Evolutionary conservation across 148 eudicot genomes (phyloP).

Genomic region (Rhododendron williamsianum): DNA sequence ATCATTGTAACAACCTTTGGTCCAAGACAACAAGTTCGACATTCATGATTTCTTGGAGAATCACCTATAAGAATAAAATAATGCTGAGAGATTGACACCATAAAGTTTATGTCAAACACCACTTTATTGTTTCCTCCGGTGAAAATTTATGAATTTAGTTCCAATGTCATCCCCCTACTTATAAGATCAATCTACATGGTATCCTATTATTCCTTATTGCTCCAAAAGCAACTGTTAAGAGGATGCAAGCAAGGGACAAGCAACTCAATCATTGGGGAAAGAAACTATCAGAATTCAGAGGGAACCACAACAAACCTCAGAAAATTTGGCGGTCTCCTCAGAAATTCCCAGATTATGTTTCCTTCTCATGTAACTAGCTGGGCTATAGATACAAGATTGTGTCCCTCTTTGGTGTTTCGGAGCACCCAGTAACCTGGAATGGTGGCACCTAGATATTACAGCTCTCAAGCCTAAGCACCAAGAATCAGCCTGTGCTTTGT

Average conservation of each 20-base stretch:
- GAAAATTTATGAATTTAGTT: not conserved
- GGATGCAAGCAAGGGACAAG: not conserved
- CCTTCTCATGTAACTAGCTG: conserved; percentile 31
- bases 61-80: not conserved
- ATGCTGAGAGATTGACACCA: not conserved
- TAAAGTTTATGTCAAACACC: too few relatives aligned
- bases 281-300: not conserved
- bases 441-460: conserved; percentile 24
- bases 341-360: conserved; percentile 29
- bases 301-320: conserved; percentile 20
- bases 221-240: not conserved
- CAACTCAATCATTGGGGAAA: not conserved
- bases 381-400: conserved; percentile 36
- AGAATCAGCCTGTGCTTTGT: conserved; percentile 34
- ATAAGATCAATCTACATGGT: not conserved
- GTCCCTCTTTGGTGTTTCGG: conserved; percentile 22
- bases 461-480: conserved; percentile 40
- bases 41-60: not conserved
- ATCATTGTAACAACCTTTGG: not conserved
- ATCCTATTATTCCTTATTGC: not conserved
- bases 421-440: conserved; percentile 10
- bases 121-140: not conserved
- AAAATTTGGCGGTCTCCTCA: conserved; percentile 16
- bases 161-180: not conserved
- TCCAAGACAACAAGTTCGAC: not conserved